Percentiles rank a stretch among this genome's conserved stretches.
Conservation (phyloP, 2,329 filamentous ascomycete species). For the Lasiodiplodia sp. region DNA sequence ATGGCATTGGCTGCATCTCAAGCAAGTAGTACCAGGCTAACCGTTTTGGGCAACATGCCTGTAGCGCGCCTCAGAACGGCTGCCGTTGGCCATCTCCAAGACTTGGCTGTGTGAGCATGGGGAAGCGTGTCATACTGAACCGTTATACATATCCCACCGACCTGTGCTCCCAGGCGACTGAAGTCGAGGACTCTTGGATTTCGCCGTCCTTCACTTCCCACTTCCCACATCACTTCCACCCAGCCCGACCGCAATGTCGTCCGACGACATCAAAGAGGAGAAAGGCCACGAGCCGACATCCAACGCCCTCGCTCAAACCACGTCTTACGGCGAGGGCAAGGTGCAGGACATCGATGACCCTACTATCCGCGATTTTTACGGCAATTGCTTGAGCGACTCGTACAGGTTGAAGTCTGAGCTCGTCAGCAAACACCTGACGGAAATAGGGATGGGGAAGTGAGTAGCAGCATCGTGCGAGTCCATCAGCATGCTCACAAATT, state of each 20-base stretch:
- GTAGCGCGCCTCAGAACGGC: slow-evolving; percentile 1
- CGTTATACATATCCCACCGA: slow-evolving; percentile 12
- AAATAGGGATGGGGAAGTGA: slow-evolving; percentile 32
- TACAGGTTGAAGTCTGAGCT: slow-evolving; percentile 44
- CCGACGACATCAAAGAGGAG: slow-evolving; percentile 23
- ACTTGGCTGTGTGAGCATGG: background rate
- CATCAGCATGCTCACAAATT: background rate
- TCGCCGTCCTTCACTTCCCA: background rate
- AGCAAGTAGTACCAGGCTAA: background rate
- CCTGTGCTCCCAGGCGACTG: background rate
- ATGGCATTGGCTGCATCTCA: slow-evolving; percentile 1
- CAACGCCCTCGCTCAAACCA: background rate
- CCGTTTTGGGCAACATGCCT: slow-evolving; percentile 7
- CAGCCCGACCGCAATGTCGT: slow-evolving; percentile 7
- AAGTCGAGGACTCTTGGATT: background rate
- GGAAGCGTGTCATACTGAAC: background rate
- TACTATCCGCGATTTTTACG: slow-evolving; percentile 49
- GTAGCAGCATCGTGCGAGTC: background rate
- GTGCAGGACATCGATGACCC: slow-evolving; percentile 37
- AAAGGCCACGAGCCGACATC: slow-evolving; percentile 12
- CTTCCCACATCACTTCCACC: background rate
- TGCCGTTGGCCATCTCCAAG: background rate
- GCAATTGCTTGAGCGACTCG: slow-evolving; percentile 41
- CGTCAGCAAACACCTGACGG: slow-evolving; percentile 29
- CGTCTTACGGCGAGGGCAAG: slow-evolving; percentile 17